Conservation (phyloP, 805 yeast species). For the Nakazawaea sp. region DNA sequence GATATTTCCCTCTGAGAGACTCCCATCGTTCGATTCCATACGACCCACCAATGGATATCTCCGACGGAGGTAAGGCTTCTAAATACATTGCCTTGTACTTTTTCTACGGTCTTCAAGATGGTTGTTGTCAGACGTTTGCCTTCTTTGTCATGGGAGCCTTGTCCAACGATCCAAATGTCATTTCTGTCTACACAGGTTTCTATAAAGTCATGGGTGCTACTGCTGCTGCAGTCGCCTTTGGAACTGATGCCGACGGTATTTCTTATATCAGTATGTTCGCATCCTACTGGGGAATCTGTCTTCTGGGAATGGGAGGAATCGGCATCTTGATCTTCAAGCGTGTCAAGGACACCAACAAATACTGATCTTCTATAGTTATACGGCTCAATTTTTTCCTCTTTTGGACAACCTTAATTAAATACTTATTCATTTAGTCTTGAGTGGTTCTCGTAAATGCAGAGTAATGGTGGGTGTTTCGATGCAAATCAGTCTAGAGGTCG, state of each 20-base stretch:
- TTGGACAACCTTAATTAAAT: too few relatives aligned
- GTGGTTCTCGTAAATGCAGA: too few relatives aligned
- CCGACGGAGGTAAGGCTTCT: slow-evolving; percentile 6
- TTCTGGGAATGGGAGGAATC: slow-evolving; percentile 3
- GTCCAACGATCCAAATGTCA: slow-evolving; percentile 5
- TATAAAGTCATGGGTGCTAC: slow-evolving; percentile 8
- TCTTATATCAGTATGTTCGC: slow-evolving; percentile 6
- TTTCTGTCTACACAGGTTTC: slow-evolving; percentile 7
- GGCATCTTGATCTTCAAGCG: slow-evolving; percentile 7
- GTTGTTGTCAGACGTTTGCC: slow-evolving; percentile 6
- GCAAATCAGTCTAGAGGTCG: too few relatives aligned
- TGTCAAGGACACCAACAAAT: too few relatives aligned
- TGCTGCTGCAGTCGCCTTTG: slow-evolving; percentile 7
- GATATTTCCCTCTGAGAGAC: slow-evolving; percentile 12
- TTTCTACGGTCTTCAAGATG: slow-evolving; percentile 10
- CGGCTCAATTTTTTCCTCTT: too few relatives aligned
- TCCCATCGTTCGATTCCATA: slow-evolving; percentile 8
- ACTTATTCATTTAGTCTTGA: too few relatives aligned
- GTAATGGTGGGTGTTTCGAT: too few relatives aligned
- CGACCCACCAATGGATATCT: slow-evolving; percentile 8
- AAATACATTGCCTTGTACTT: slow-evolving; percentile 6
- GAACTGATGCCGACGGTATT: slow-evolving; percentile 10
- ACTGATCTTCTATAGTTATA: too few relatives aligned
- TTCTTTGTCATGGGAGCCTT: slow-evolving; percentile 9
- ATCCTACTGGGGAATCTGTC: slow-evolving; percentile 5